A percentile compares a stretch with the other conserved stretches of the same genome.
Conservation (phyloP, 208 protist genomes). For the Porcisia hertigi region DNA sequence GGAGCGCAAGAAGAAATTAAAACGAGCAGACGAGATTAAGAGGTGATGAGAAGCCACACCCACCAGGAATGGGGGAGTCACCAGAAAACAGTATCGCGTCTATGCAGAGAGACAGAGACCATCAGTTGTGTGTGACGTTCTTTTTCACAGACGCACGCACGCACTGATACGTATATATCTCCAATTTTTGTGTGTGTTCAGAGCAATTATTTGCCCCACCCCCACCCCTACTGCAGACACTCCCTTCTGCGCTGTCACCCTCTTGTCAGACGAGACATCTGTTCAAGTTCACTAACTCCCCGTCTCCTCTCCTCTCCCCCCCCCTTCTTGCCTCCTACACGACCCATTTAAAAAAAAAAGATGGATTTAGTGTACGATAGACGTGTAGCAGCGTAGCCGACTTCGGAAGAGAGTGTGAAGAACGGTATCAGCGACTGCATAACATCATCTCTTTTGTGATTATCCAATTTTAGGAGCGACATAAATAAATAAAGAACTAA, state of each 20-base stretch:
- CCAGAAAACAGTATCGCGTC: not conserved
- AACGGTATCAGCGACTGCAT: not conserved
- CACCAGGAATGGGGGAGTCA: not conserved
- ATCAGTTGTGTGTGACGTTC: not conserved
- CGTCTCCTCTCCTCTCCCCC: too few species aligned
- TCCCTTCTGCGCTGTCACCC: not conserved
- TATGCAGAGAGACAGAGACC: too few species aligned
- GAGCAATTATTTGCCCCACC: too few species aligned
- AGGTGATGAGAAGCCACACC: not conserved
- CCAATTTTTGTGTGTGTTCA: too few species aligned
- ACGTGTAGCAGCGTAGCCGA: not conserved
- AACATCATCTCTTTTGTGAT: not conserved
- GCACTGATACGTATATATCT: not conserved
- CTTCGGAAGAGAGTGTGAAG: not conserved
- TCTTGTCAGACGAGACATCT: not conserved
- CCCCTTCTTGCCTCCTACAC: too few species aligned
- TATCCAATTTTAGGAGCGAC: too few species aligned
- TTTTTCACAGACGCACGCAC: not conserved
- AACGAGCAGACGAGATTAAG: slow-evolving; percentile 14
- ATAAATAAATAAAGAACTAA: too few species aligned
- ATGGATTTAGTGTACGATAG: not conserved
- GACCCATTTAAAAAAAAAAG: not conserved
- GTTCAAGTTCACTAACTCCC: not conserved
- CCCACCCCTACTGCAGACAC: too few species aligned
- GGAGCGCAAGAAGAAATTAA: not conserved